phyloP scores from a whole-genome alignment of 2,329 filamentous ascomycete species.

The Colletotrichum horii region DNA sequence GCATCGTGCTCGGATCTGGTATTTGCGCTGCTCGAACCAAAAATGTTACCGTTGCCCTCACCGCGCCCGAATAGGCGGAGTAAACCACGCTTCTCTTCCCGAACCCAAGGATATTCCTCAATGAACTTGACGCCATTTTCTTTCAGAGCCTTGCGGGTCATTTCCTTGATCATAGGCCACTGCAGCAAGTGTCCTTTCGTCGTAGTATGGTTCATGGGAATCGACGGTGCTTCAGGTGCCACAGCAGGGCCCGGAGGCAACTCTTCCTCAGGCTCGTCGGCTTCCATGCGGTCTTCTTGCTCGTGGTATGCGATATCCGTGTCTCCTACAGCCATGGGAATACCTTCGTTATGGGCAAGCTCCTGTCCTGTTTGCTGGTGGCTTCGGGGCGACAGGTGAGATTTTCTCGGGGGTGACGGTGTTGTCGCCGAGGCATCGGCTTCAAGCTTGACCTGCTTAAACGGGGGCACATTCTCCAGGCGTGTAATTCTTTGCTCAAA shows the following conservation, averaged over 20 bases:
- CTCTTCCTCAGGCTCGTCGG: constrained; percentile 51
- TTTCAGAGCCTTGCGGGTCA: constrained; percentile 61
- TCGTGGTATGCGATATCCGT: not conserved
- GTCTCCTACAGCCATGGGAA: constrained; percentile 32
- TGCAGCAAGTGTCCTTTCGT: constrained; percentile 82
- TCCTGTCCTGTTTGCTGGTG: not conserved
- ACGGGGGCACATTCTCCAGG: not conserved
- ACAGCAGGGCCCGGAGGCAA: constrained; percentile 54
- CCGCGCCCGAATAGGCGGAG: constrained; percentile 80
- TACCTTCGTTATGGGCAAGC: not conserved
- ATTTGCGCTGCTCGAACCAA: constrained; percentile 30
- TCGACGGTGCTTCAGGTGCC: constrained; percentile 67
- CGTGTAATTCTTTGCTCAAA: not conserved
- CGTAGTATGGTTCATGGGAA: constrained; percentile 87
- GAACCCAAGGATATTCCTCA: constrained; percentile 76
- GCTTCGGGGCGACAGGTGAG: not conserved
- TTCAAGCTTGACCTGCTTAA: constrained; percentile 18
- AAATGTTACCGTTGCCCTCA: constrained; percentile 70
- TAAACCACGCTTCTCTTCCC: constrained; percentile 76
- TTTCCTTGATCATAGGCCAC: constrained; percentile 70
- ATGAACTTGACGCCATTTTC: constrained; percentile 58
- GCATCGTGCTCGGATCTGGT: not conserved
- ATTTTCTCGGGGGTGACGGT: not conserved
- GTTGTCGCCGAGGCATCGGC: not conserved
- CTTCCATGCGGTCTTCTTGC: constrained; percentile 28